Evolutionary conservation across 108 stramenopile species (phyloP).

Genomic region (Pseudonitzschia delicatissima): DNA sequence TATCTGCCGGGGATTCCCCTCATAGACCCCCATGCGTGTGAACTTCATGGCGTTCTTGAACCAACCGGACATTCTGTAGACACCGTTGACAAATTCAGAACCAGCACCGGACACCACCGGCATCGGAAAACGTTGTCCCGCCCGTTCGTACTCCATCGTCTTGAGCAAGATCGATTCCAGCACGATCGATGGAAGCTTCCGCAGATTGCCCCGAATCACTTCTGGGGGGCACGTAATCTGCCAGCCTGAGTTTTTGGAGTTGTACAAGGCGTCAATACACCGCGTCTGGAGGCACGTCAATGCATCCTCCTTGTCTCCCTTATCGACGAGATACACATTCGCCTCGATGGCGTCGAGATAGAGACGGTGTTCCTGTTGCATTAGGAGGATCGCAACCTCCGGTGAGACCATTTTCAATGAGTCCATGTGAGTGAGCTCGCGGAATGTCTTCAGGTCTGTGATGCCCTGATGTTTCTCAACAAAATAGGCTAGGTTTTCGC

Average conservation of each 20-base stretch:
- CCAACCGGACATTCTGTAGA: slow-evolving; percentile 5
- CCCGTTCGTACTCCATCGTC: neutral
- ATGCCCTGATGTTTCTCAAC: neutral
- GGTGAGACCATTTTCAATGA: neutral
- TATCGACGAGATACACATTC: neutral
- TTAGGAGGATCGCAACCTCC: neutral
- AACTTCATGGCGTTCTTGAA: neutral
- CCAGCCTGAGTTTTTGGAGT: neutral
- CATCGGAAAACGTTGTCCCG: neutral
- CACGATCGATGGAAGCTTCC: neutral
- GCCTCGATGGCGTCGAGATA: neutral
- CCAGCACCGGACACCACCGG: slow-evolving; percentile 3
- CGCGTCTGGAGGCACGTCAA: neutral
- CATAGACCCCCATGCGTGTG: neutral
- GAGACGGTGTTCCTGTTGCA: neutral
- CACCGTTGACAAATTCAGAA: neutral
- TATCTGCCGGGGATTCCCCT: neutral
- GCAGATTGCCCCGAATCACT: neutral
- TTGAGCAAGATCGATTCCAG: neutral
- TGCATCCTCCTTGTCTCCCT: neutral
- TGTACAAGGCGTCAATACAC: neutral
- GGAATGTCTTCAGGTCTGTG: neutral
- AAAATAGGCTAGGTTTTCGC: slow-evolving; percentile 1
- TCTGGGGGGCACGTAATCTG: neutral
- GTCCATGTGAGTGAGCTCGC: neutral